Base-by-base conservation (phyloP, 129 eudicot genomes). In the Flaveria bidentis region DNA sequence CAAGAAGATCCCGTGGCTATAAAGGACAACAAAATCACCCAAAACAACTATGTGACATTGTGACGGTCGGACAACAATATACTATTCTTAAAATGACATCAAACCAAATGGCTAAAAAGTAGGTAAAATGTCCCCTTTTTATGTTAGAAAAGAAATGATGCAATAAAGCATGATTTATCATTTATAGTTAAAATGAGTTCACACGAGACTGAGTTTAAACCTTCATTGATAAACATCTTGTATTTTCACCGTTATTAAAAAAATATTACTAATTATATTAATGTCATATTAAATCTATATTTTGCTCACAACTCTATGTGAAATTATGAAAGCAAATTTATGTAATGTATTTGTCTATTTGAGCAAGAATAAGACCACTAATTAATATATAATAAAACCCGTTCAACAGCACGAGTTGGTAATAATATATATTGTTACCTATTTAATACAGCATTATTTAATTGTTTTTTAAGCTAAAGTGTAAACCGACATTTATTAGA, bases 401-500 rank as follows among this genome's bases (percentile, higher is more conserved):
- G 17, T 36, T 49, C 36, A 76, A 65, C 17, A 33, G 22, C 22
- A 52, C 30, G 57, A 14, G 42, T 36, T 62, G 18, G 67, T 5
- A 16, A 51, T 51, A 9, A 52, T 7, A 51, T 16, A 51, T 17
- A 6, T 30, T 44, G 70, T 26, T 60, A 42, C 28, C 13, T 46
- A 58, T 42, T 45, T 30, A 60, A 17, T 4, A 23, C 22, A 1
- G 12, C 14, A 60, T 71, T 15, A 49, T 25, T 13, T 20, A 62
- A 41, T 52, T 17, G 36, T 63, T 49, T 60, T 60, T 28, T 28
- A 80, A 26, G 73, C 74, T 72, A 72, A 52, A 72, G 41, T 73
- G 68, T 60, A 64, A 64, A 72, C 73, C 68, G 60, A 80, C 78
- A 63, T 72, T 52, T 63, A 55, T 79, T 80, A 80, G 17, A 73